phyloP scores from a whole-genome alignment of 768 basidiomycete genomes.

The Pisolithus orientalis region DNA sequence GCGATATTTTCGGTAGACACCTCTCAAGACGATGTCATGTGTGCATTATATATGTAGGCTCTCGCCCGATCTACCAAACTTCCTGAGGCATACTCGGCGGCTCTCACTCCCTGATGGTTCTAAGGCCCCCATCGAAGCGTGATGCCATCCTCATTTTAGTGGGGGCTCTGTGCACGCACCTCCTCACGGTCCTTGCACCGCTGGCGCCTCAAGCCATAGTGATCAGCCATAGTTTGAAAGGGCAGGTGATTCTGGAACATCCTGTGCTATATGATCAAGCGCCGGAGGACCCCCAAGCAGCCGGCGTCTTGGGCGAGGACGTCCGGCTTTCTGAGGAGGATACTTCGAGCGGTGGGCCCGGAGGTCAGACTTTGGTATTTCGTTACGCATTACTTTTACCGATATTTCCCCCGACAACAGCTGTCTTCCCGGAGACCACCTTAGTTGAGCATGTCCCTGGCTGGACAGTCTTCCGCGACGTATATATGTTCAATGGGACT shows the following conservation, averaged over 20 bases:
- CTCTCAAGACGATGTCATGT: not conserved
- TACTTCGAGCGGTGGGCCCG: not conserved
- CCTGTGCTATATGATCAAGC: conserved; percentile 4
- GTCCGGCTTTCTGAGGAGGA: not conserved
- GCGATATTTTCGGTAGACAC: not conserved
- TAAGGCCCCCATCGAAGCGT: conserved; percentile 42
- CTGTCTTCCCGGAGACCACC: conserved; percentile 43
- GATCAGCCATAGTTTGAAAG: conserved; percentile 16
- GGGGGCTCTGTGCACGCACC: conserved; percentile 51
- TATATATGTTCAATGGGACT: conserved; percentile 84
- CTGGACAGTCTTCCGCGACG: conserved; percentile 78
- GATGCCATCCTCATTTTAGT: conserved; percentile 56
- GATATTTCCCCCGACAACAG: conserved; percentile 4
- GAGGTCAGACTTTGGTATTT: not conserved
- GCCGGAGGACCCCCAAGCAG: not conserved
- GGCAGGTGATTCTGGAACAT: not conserved
- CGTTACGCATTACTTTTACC: not conserved
- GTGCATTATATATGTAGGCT: not conserved
- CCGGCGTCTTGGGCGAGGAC: not conserved
- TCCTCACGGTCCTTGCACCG: conserved; percentile 37
- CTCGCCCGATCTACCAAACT: too few species aligned
- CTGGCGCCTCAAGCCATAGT: conserved; percentile 28
- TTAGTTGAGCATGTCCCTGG: conserved; percentile 66
- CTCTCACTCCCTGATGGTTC: conserved; percentile 11
- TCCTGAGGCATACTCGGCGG: not conserved